Conservation (phyloP, 495 filamentous ascomycete species). For the Friedmanniomyces endolithicus region DNA sequence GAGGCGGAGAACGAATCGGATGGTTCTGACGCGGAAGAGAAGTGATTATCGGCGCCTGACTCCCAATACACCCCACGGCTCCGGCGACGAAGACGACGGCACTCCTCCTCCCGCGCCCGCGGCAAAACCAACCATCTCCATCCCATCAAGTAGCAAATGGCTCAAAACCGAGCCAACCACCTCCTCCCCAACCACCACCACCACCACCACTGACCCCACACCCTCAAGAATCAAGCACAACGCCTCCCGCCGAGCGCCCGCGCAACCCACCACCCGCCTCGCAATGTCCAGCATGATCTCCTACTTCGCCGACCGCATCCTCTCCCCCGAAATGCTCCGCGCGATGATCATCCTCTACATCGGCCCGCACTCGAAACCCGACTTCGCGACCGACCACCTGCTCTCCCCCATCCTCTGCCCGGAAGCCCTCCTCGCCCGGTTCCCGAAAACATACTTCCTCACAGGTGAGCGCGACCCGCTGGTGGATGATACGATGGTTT, state of each 20-base stretch:
- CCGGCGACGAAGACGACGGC: conserved; percentile 29
- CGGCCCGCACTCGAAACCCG: conserved; percentile 80
- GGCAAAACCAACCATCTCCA: conserved; percentile 17
- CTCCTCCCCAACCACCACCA: neutral
- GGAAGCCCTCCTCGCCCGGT: conserved; percentile 62
- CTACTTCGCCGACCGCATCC: conserved; percentile 89
- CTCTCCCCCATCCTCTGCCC: conserved; percentile 83
- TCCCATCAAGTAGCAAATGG: neutral
- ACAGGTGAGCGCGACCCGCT: conserved; percentile 92
- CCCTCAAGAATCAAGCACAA: neutral
- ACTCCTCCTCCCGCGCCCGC: conserved; percentile 22
- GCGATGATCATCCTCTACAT: conserved; percentile 98
- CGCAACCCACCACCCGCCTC: conserved; percentile 80
- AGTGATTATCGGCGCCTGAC: conserved; percentile 52
- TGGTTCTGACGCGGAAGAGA: conserved; percentile 65
- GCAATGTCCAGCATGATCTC: conserved; percentile 94
- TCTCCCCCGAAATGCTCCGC: conserved; percentile 96
- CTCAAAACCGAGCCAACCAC: neutral
- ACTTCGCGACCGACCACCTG: conserved; percentile 82
- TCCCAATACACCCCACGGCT: conserved; percentile 33
- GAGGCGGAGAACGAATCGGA: conserved; percentile 61
- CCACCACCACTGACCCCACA: neutral
- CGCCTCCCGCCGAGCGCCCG: conserved; percentile 26
- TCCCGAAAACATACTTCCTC: conserved; percentile 85
- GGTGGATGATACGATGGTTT: conserved; percentile 92